A percentile compares a stretch with the other conserved stretches of the same genome.
These are phyloP conservation scores for Hippophae gyantsensis DNA, from an alignment of 306 rosid species.

Conservation along the genomic window DNA sequence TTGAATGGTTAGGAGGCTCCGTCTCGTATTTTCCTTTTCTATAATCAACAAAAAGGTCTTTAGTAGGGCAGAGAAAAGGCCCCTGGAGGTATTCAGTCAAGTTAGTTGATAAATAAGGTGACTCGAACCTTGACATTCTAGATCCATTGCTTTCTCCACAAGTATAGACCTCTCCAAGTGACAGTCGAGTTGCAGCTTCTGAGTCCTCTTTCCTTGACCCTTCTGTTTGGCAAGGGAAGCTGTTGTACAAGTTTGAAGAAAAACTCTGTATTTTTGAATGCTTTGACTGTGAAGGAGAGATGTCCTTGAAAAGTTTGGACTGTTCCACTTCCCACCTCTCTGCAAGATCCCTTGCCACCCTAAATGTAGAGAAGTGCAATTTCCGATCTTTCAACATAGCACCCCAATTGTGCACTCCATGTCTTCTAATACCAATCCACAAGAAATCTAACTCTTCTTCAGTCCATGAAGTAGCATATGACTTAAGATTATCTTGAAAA, in stretches of 20 bases:
- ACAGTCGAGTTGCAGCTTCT: slow-evolving; percentile 28
- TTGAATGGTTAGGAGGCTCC: slow-evolving; percentile 21
- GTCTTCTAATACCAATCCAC: slow-evolving; percentile 73
- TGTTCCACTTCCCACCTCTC: slow-evolving; percentile 60
- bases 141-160: slow-evolving; percentile 22
- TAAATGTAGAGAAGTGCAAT: slow-evolving; percentile 42
- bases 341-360: slow-evolving; percentile 50
- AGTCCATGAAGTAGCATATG: slow-evolving; percentile 34
- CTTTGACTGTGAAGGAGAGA: slow-evolving; percentile 26
- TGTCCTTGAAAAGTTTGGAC: slow-evolving; percentile 31
- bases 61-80: slow-evolving; percentile 21
- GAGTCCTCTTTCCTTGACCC: slow-evolving; percentile 27
- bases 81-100: slow-evolving; percentile 14
- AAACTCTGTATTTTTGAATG: slow-evolving; percentile 24
- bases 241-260: slow-evolving; percentile 21
- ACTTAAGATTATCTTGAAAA: slow-evolving; percentile 28
- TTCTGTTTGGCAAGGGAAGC: slow-evolving; percentile 23
- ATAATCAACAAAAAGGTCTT: slow-evolving; percentile 21
- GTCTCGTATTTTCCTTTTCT: slow-evolving; percentile 21
- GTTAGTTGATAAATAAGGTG: slow-evolving; percentile 15
- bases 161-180: slow-evolving; percentile 32
- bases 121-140: slow-evolving; percentile 25
- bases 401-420: slow-evolving; percentile 56
- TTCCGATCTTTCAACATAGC: slow-evolving; percentile 59
- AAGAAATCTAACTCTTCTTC: slow-evolving; percentile 74